A percentile compares a stretch with the other conserved stretches of the same genome.
Conservation (phyloP, 148 eudicot species). For the Persicaria maculosa region DNA sequence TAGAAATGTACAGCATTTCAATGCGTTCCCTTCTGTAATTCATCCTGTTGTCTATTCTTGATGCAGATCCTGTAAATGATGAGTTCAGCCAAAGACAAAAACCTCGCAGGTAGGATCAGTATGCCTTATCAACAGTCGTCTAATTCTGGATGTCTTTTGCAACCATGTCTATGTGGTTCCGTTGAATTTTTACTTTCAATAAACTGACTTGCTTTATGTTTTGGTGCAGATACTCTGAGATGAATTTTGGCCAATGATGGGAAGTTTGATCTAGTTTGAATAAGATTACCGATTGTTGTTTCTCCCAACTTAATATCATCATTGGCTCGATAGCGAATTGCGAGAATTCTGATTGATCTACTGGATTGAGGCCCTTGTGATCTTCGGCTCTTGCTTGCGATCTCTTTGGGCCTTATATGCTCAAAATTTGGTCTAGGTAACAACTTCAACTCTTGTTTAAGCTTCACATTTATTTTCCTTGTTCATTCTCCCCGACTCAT, state of each 20-base stretch:
- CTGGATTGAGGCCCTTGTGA: slow-evolving; percentile 56
- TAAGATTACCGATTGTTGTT: slow-evolving; percentile 5
- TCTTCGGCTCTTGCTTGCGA: slow-evolving; percentile 46
- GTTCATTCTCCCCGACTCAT: not conserved
- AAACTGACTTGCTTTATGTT: slow-evolving; percentile 1
- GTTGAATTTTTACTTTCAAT: not conserved
- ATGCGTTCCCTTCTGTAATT: not conserved
- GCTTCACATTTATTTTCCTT: not conserved
- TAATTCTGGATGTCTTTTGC: not conserved
- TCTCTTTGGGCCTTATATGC: slow-evolving; percentile 58
- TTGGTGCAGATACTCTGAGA: slow-evolving; percentile 76
- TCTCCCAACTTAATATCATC: slow-evolving; percentile 15
- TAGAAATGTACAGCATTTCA: not conserved
- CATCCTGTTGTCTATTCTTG: not conserved
- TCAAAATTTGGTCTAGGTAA: slow-evolving; percentile 50
- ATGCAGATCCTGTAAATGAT: slow-evolving; percentile 52
- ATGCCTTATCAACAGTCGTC: not conserved
- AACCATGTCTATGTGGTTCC: not conserved
- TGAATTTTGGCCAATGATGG: slow-evolving; percentile 85
- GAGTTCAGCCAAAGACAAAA: slow-evolving; percentile 74
- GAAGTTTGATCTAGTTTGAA: slow-evolving; percentile 27
- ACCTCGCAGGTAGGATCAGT: slow-evolving; percentile 64
- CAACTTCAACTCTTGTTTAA: not conserved
- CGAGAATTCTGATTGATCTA: slow-evolving; percentile 25
- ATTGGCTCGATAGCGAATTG: slow-evolving; percentile 22